These are phyloP conservation scores for Psilocybe tampanensis DNA, from an alignment of 768 basidiomycete genomes.

Conservation along the genomic window DNA sequence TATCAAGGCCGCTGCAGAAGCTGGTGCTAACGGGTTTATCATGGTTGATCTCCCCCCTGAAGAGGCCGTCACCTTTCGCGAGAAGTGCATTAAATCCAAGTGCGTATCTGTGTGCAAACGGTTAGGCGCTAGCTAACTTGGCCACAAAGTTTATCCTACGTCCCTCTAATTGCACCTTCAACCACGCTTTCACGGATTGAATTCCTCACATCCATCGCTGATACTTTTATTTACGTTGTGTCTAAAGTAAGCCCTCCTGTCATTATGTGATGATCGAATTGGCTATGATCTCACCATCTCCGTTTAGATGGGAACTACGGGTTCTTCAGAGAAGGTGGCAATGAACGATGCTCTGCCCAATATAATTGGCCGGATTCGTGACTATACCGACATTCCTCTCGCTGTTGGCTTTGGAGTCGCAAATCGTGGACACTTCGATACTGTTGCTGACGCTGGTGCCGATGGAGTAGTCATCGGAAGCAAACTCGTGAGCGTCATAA, in stretches of 20 bases:
- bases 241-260: slow-evolving; percentile 65
- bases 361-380: slow-evolving; percentile 81
- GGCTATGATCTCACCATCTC: slow-evolving; percentile 1
- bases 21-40: slow-evolving; percentile 97
- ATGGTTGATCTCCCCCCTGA: slow-evolving; percentile 98
- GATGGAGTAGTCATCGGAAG: slow-evolving; percentile 96
- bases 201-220: slow-evolving; percentile 91
- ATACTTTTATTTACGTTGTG: slow-evolving; percentile 98
- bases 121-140: neutral
- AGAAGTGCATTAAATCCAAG: slow-evolving; percentile 82
- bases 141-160: slow-evolving; percentile 78
- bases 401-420: slow-evolving; percentile 98
- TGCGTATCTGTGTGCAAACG: slow-evolving; percentile 43
- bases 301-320: slow-evolving; percentile 92
- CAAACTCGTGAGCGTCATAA: slow-evolving; percentile 80
- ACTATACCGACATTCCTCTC: slow-evolving; percentile 78
- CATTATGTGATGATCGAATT: neutral
- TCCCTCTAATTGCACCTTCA: slow-evolving; percentile 94
- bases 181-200: slow-evolving; percentile 86
- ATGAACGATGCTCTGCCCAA: slow-evolving; percentile 82
- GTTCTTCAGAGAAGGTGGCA: slow-evolving; percentile 73
- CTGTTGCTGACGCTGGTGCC: slow-evolving; percentile 84
- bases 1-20: slow-evolving; percentile 84
- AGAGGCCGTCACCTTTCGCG: slow-evolving; percentile 89
- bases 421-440: slow-evolving; percentile 85